Percentiles rank a stretch among this genome's conserved stretches.
phyloP scores from a whole-genome alignment of 2,329 filamentous ascomycete species.

The Lachnellula arida region DNA sequence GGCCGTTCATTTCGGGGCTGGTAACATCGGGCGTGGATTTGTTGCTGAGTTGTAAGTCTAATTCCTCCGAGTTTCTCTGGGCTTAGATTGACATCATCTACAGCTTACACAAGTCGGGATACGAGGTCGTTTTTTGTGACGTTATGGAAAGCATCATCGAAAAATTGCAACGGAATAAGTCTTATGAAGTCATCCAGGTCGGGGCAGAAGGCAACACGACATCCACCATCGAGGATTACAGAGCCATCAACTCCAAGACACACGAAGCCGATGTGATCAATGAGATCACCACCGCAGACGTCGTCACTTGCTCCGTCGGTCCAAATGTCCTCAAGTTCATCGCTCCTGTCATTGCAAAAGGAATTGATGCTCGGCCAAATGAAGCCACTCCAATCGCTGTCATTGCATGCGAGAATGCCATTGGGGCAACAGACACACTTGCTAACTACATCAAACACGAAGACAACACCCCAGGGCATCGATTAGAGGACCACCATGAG shows the following conservation, averaged over 20 bases:
- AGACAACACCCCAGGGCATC: conserved; percentile 63
- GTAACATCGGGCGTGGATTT: conserved; percentile 64
- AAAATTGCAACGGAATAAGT: conserved; percentile 66
- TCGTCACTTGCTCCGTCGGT: conserved; percentile 95
- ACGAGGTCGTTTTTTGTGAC: conserved; percentile 94
- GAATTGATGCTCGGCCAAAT: conserved; percentile 70
- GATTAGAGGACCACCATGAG: conserved; percentile 61
- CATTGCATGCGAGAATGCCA: conserved; percentile 97
- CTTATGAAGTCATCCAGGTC: conserved; percentile 91
- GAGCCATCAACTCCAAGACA: conserved; percentile 90
- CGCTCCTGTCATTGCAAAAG: conserved; percentile 91
- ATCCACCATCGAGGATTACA: conserved; percentile 89
- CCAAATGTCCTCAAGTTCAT: conserved; percentile 96
- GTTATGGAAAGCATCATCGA: conserved; percentile 82
- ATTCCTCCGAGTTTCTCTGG: background rate
- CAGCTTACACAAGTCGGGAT: conserved; percentile 81
- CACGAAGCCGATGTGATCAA: conserved; percentile 76
- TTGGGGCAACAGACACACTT: conserved; percentile 86
- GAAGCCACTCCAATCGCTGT: conserved; percentile 69
- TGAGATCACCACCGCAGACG: conserved; percentile 80
- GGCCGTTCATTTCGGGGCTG: conserved; percentile 80
- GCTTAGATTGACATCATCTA: background rate
- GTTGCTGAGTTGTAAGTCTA: conserved; percentile 30
- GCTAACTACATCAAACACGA: conserved; percentile 73
- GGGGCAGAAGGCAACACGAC: conserved; percentile 75